Evolutionary conservation across 768 basidiomycete species (phyloP), one percentile per base, ranked within the genome.

Genomic region (Auriculariales sp.): DNA sequence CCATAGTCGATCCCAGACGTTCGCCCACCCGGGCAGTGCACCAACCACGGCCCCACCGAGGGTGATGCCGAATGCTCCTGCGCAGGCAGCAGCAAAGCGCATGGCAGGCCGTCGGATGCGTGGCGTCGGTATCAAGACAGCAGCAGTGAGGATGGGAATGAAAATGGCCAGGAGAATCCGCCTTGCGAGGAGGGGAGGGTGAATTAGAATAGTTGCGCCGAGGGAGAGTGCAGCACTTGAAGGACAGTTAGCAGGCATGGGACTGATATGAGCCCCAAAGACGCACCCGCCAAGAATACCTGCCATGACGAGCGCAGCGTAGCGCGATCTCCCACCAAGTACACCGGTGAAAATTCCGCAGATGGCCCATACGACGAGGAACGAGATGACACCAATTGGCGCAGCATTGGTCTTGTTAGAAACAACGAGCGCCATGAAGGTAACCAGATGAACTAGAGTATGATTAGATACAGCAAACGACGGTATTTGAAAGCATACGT

Each of bases 1-100:
- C 74, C 77, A 85, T 2, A 79, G 62, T 11, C 80, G 71, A 50
- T 76, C 73, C 78, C 77, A 83, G 9, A 72, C 68, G 55, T 81
- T 70, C 3, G 72, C 72, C 81, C 79, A 83, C 11, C 72, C 64
- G 17, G 66, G 60, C 0, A 72, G 69, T 15, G 66, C 61, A 17
- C 73, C 58, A 11, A 84, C 67, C 24, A 82, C 59, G 2, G 81
- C 69, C 30, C 80, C 74, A 14, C 74, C 67, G 17, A 77, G 44
- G 14, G 72, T 62, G 15, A 78, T 48, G 24, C 79, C 76, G 46
- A 81, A 79, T 0, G 80, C 67, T 4, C 81, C 81, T 3, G 70
- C 66, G 3, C 75, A 70, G 1, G 77, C 64, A 3, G 71, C 66
- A 11, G 71, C 70, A 17, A 77, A 56, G n/a, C 80, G 72, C 24